Evolutionary conservation across 257 asterid genomes (phyloP), one percentile per base, ranked within the genome.

Genomic region (Capsicum baccatum): DNA sequence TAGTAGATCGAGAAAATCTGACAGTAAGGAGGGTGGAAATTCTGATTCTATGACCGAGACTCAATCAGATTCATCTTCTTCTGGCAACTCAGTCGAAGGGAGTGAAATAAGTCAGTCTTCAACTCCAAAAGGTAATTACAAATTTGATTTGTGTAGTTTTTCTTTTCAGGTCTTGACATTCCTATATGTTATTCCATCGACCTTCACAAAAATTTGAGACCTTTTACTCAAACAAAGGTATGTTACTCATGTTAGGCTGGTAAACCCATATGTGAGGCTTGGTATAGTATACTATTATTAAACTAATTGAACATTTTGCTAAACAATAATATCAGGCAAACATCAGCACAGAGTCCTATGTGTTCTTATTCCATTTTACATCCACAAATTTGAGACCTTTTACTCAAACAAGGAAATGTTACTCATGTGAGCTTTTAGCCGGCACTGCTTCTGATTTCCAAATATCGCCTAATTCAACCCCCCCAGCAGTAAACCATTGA

Each of bases 11-110:
- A 95, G 84, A 89, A 92, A 95, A 90, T 89, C 83, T 26, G 92
- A 83, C 85, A 95, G 92, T 80, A 91, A 88, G 87, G 89, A 83
- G 84, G 67, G 69, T 66, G 83, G 26, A 83, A 84, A 88, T 87
- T 91, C 92, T 50, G 88, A 81, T 87, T 83, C 89, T 52, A 85
- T 88, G 76, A 92, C 92, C 15, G 85, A 58, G 57, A 83, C 89
- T 56, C 92, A 89, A 79, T 91, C 97, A 2, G 91, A 89, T 87
- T 92, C 94, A 80, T 91, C 94, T 55, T 84, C 87, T 67, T 92
- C 95, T 12, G 95, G 85, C 58, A 39, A 85, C 88, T 89, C 97
- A 6, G 87, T 1, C 33, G 93, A 88, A 71, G 97, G 89, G 86
- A 91, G 92, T 88, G 92, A 90, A 73, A 70, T 84, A 87, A 90